Evolutionary conservation across 768 basidiomycete species (phyloP), one percentile per base, ranked within the genome.

Genomic region (Trametes meyenii): DNA sequence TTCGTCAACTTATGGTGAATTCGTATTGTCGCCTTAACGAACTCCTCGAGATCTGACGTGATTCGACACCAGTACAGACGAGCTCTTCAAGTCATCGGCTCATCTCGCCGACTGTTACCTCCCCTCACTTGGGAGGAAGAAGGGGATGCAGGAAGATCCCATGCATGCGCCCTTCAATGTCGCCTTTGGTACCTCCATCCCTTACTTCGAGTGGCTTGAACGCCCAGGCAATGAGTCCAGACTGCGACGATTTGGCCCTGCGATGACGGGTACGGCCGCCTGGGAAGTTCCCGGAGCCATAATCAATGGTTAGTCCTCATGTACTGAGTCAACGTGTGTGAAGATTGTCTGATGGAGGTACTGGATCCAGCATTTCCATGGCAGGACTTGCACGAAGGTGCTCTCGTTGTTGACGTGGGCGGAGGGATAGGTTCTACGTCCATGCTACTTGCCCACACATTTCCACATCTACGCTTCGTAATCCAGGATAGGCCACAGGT

Each of bases 181-280:
- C 66, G 90, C 90, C 12, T 91, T 92, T 67, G 76, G 77, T 0
- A 83, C 75, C 39, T 69, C 67, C 66, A 72, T 58, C 66, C 76
- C 48, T 1, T 90, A 82, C 68, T 92, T 92, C 65, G 83, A 82
- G 19, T 92, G 90, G 90, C 76, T 92, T 6, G 90, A 92, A 71
- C 83, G 83, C 19, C 79, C 80, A 23, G 79, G 76, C 29, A 70
- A 75, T 54, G 73, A 73, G 29, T 67, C 60, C 2, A 67, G 89
- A 51, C 75, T 91, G 58, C 81, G 84, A 63, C 77, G 89, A 38
- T 92, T 92, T 66, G 89, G 88, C 33, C 85, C 83, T 58, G 88
- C 89, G 3, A 92, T 92, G 90, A 80, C 79, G 6, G 88, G 87
- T 19, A 88, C 89, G 5, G 81, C 79, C 26, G 83, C 82, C 1